A percentile compares a stretch with the other conserved stretches of the same genome.
These are phyloP conservation scores for Penicillium bialowiezense DNA, from an alignment of 495 filamentous ascomycete species.

Conservation along the genomic window DNA sequence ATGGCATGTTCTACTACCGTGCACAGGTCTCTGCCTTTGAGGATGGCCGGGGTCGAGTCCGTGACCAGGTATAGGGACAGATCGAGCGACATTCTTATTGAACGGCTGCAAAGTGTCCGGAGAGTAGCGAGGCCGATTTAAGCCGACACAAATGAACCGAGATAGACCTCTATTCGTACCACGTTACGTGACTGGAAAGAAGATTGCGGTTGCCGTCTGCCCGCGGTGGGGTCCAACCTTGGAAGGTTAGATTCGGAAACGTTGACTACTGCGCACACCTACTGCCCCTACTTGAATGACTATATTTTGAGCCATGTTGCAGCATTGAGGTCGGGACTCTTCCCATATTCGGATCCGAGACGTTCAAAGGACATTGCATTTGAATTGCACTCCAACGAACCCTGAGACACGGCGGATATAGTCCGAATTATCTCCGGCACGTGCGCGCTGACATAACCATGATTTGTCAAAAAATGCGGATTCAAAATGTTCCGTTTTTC, in stretches of 20 bases:
- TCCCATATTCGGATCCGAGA: no score
- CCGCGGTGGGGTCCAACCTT: neutral
- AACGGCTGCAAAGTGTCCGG: neutral
- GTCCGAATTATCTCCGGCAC: slow-evolving; percentile 15
- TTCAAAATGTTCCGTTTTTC: slow-evolving; percentile 11
- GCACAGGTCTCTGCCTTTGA: slow-evolving; percentile 66
- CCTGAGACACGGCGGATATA: neutral
- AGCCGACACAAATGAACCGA: no score
- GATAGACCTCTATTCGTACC: neutral
- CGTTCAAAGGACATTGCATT: no score
- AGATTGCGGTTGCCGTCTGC: neutral
- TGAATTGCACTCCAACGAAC: no score
- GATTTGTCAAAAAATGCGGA: slow-evolving; percentile 16
- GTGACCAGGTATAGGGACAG: slow-evolving; percentile 86
- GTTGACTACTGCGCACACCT: neutral
- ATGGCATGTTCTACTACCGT: slow-evolving; percentile 74
- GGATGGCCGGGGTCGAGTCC: slow-evolving; percentile 78
- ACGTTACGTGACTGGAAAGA: no score
- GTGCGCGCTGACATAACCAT: slow-evolving; percentile 23
- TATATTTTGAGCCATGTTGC: no score
- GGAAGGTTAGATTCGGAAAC: neutral
- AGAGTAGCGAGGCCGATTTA: no score
- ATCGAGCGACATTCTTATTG: slow-evolving; percentile 39
- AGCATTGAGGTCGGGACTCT: no score
- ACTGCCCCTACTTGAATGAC: no score